phyloP scores from a whole-genome alignment of 257 asterid species.

The Solanum clarkiae region DNA sequence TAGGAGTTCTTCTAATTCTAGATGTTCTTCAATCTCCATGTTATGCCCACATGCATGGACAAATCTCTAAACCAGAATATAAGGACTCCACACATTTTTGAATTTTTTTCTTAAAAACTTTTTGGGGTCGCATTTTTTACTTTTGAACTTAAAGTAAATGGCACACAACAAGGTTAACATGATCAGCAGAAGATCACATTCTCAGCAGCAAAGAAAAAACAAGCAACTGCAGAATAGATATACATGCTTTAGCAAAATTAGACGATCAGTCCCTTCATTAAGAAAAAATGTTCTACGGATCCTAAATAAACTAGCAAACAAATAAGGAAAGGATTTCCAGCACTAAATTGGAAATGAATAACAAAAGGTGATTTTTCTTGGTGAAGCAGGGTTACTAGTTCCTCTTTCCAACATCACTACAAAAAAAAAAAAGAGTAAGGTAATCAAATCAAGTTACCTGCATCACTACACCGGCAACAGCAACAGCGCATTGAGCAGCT shows the following conservation, averaged over 20 bases:
- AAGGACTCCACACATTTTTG: neutral
- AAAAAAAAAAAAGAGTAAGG: neutral
- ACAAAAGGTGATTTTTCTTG: neutral
- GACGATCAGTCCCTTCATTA: neutral
- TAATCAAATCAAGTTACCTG: conserved; percentile 34
- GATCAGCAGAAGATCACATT: neutral
- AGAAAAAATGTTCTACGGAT: neutral
- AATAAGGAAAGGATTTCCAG: neutral
- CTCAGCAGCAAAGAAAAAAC: neutral
- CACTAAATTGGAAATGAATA: neutral
- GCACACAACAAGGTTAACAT: neutral
- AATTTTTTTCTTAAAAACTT: neutral
- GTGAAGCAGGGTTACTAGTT: neutral
- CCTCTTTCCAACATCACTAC: neutral
- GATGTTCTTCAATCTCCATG: neutral
- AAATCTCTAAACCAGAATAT: neutral
- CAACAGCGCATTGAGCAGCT: conserved; percentile 99
- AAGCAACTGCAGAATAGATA: neutral
- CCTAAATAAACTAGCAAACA: neutral
- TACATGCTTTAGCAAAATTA: neutral
- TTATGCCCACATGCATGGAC: neutral
- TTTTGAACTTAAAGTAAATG: neutral
- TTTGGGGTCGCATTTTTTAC: neutral
- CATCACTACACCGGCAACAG: conserved; percentile 99
- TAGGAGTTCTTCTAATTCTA: neutral